Conservation (phyloP, 345 rosid genomes). For the Boechera divaricarpa region DNA sequence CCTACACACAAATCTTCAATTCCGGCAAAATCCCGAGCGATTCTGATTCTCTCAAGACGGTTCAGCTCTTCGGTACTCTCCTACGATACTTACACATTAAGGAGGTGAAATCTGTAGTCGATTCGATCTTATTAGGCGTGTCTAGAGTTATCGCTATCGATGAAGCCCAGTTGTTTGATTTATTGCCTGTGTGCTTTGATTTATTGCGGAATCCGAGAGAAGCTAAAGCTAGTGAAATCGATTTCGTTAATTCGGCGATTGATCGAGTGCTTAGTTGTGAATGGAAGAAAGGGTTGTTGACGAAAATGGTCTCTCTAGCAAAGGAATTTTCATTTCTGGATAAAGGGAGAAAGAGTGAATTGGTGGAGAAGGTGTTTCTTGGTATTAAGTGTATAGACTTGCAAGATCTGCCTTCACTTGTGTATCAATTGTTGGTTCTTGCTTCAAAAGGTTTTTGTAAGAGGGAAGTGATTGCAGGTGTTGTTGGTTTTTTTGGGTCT, state of each 20-base stretch:
- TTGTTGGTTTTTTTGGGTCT: constrained; percentile 67
- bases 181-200: constrained; percentile 67
- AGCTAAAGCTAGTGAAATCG: constrained; percentile 45
- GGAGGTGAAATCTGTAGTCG: constrained; percentile 52
- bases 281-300: constrained; percentile 67
- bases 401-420: constrained; percentile 77
- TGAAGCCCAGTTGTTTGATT: constrained; percentile 76
- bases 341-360: constrained; percentile 57
- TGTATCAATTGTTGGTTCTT: constrained; percentile 76
- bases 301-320: constrained; percentile 65
- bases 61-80: constrained; percentile 58
- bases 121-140: constrained; percentile 47
- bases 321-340: constrained; percentile 64
- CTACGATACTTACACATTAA: constrained; percentile 44
- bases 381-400: constrained; percentile 65
- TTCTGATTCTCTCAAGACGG: constrained; percentile 63
- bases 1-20: constrained; percentile 59
- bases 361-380: constrained; percentile 68
- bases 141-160: constrained; percentile 48
- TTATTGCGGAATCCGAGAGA: constrained; percentile 48
- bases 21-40: constrained; percentile 62
- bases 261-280: constrained; percentile 55
- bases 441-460: constrained; percentile 80
- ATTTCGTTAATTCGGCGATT: constrained; percentile 49
- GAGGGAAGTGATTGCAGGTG: constrained; percentile 74